Evolutionary conservation across 2,329 filamentous ascomycete species (phyloP), one percentile per base, ranked within the genome.

Genomic region (Paramyrothecium sp.): DNA sequence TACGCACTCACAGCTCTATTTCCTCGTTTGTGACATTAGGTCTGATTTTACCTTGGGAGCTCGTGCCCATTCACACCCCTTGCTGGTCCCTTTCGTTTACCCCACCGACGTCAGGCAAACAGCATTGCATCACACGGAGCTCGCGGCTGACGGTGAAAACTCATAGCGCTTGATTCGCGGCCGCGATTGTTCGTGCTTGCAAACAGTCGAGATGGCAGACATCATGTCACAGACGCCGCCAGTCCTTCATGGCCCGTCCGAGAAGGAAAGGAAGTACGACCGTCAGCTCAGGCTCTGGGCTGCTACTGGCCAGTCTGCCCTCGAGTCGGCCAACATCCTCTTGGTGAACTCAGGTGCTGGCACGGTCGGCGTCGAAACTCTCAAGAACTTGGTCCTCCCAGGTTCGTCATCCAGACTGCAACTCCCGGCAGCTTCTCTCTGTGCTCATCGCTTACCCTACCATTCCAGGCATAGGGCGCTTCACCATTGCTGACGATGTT

Each of bases 381-480:
- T 99, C 60, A 99, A 99, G 81, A 99, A 99, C 70, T 85, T 99
- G n/a, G 91, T 99, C 3, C 79, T 99, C 10, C 95, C 95, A 57
- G 91, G 88, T 87, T 73, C 55, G 73, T 64, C 46, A 44, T 13
- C 55, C 34, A 26, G 21, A n/a, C 26, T 26, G 44, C 5, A 16
- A 7, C 17, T 50, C 26, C 5, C 17, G 7, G 17, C 41, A 46
- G 41, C 16, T 12, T 16, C 17, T 16, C 13, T 16, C 17, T 16
- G 41, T 17, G 7, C 41, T 17, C 16, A n/a, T n/a, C 22, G 16
- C n/a, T 57, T 23, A 44, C 22, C 19, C 51, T 21, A 33, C 47
- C 19, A 22, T 55, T n/a, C 11, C 51, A 88, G 89, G 93, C 3
- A 90, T 98, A 66, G 96, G 95, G 10, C 85, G 87, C 23, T 99